Evolutionary conservation across 257 asterid species (phyloP), one percentile per base, ranked within the genome.

Genomic region (Thymus quinquecostatus): DNA sequence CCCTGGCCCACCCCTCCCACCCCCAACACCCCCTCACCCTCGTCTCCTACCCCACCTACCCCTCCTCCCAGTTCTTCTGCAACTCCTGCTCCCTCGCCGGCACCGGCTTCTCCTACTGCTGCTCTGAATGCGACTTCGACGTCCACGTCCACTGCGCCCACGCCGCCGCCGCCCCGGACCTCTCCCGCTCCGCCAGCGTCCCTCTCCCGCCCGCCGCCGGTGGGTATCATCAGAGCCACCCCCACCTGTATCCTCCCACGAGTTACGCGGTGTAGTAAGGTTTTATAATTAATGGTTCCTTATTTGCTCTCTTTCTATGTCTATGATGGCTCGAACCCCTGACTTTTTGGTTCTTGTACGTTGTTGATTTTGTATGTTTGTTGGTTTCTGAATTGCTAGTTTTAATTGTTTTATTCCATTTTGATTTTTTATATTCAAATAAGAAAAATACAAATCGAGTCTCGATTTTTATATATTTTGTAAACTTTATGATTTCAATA

Each of bases 121-220:
- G 93, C 60, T 81, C 89, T 0, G 91, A 89, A 9, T 89, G 96
- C 28, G 89, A 89, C 1, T 86, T 89, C 33, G 96, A 89, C 66
- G 80, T 89, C 10, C 96, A 87, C 43, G 76, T 89, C 57, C 84
- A 79, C 63, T 89, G 96, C 43, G 96, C 96, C 21, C 83, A 80
- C 62, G 4, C 3, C 13, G 47, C 64, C 1, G 57, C 55, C 28
- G n/a, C 75, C 14, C 40, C 80, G 4, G 75, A 72, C 34, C 48
- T 57, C 3, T 41, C 78, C 0, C 69, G 67, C 13, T 38, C 79
- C 4, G 43, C 80, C 12, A 71, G 77, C 10, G 72, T 48, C 8
- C 69, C 82, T 53, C 50, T 60, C 10, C 85, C 70, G 33, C 45
- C 65, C 14, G 21, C 21, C 3, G 8, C 4, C 10, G 6, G 1